Conservation (phyloP, 176 grass and related monocot species). For the Musa schizocarpa region DNA sequence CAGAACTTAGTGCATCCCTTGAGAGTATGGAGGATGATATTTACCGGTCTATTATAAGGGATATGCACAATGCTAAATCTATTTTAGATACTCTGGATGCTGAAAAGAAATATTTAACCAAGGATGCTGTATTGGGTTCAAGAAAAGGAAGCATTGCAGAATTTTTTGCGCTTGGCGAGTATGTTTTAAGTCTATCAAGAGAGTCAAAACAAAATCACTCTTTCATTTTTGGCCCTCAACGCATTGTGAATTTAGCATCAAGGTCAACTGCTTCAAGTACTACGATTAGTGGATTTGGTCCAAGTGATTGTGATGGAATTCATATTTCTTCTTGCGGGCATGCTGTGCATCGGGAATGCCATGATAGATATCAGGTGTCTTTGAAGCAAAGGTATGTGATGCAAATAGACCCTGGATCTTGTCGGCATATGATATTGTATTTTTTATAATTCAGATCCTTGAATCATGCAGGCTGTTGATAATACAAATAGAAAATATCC, state of each 20-base stretch:
- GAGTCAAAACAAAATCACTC: constrained; percentile 32
- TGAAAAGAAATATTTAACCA: constrained; percentile 26
- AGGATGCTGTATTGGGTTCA: constrained; percentile 22
- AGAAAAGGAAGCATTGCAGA: constrained; percentile 55
- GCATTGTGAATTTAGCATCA: constrained; percentile 30
- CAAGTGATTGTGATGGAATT: constrained; percentile 80
- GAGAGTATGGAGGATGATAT: constrained; percentile 58
- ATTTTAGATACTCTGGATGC: constrained; percentile 22
- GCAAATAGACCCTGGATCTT: background rate
- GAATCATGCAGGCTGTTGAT: background rate
- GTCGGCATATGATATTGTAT: background rate
- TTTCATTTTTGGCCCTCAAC: constrained; percentile 22
- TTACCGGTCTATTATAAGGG: constrained; percentile 37
- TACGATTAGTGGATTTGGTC: constrained; percentile 58
- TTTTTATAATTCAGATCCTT: background rate
- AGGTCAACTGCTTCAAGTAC: constrained; percentile 28
- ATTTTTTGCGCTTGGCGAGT: constrained; percentile 64
- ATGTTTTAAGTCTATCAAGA: constrained; percentile 58
- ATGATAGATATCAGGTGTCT: constrained; percentile 86
- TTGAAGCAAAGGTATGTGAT: constrained; percentile 84
- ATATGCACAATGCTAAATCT: constrained; percentile 28
- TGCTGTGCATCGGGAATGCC: constrained; percentile 95
- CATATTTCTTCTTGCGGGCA: constrained; percentile 95
- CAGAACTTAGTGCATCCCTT: constrained; percentile 32
- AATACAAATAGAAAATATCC: too few relatives aligned